A percentile compares a stretch with the other conserved stretches of the same genome.
phyloP scores from a whole-genome alignment of 306 rosid species.

The Cicer bijugum region DNA sequence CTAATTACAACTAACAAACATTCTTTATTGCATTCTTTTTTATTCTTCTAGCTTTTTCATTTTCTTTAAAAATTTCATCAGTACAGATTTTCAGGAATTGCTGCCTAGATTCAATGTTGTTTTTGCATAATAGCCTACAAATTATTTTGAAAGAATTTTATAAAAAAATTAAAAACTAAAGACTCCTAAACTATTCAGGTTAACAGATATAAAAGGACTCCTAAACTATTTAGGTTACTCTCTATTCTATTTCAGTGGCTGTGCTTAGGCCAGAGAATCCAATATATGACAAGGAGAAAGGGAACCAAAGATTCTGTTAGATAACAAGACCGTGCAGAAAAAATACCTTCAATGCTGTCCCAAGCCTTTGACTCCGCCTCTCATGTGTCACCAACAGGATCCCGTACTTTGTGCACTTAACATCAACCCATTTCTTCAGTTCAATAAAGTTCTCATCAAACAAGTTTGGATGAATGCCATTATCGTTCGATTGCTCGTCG shows the following conservation, averaged over 20 bases:
- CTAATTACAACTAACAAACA: neutral
- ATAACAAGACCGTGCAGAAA: slow-evolving; percentile 27
- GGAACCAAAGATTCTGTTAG: neutral
- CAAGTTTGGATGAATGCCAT: slow-evolving; percentile 50
- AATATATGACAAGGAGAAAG: neutral
- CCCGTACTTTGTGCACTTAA: slow-evolving; percentile 76
- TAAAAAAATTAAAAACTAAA: too few relatives aligned
- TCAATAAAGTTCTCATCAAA: slow-evolving; percentile 82
- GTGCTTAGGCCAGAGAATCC: neutral
- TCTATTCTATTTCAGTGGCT: neutral
- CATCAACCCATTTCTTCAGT: slow-evolving; percentile 87
- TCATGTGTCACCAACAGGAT: slow-evolving; percentile 72
- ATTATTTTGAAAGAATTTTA: too few relatives aligned
- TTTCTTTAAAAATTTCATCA: too few relatives aligned
- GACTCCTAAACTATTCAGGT: neutral
- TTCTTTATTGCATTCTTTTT: neutral
- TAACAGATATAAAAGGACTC: neutral
- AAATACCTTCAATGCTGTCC: slow-evolving; percentile 85
- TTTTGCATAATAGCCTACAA: too few relatives aligned
- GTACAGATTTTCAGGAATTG: too few relatives aligned
- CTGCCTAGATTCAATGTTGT: too few relatives aligned
- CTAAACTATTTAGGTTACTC: neutral
- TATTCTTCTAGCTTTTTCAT: too few relatives aligned
- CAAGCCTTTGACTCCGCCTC: slow-evolving; percentile 76
- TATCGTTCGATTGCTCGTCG: slow-evolving; percentile 47